These are phyloP conservation scores for Corchorus capsularis DNA, from an alignment of 345 rosid genomes.

Conservation along the genomic window DNA sequence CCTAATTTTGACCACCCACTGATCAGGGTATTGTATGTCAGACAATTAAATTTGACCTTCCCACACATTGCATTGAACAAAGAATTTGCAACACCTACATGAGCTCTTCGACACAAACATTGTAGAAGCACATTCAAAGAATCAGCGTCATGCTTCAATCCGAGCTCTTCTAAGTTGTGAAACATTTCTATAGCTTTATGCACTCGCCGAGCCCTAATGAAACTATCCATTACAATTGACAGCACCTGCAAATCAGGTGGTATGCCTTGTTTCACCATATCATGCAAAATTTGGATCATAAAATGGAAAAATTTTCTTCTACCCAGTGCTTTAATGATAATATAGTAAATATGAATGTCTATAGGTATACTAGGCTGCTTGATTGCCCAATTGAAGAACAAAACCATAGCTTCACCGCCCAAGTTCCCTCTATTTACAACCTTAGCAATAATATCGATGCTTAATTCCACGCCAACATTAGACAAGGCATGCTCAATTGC, in stretches of 20 bases:
- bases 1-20: slow-evolving; percentile 85
- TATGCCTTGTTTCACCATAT: slow-evolving; percentile 42
- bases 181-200: slow-evolving; percentile 57
- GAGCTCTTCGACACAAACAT: slow-evolving; percentile 68
- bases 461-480: slow-evolving; percentile 49
- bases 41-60: slow-evolving; percentile 44
- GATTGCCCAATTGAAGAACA: slow-evolving; percentile 78
- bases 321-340: slow-evolving; percentile 69
- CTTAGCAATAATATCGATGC: slow-evolving; percentile 56
- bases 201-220: slow-evolving; percentile 51
- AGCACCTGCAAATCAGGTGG: slow-evolving; percentile 48
- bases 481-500: slow-evolving; percentile 54
- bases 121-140: slow-evolving; percentile 66
- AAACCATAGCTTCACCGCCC: slow-evolving; percentile 70
- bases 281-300: slow-evolving; percentile 48
- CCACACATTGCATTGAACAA: slow-evolving; percentile 55
- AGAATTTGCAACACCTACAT: slow-evolving; percentile 67
- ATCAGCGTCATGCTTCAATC: slow-evolving; percentile 51
- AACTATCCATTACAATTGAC: slow-evolving; percentile 58
- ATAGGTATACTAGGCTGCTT: slow-evolving; percentile 47
- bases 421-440: slow-evolving; percentile 70
- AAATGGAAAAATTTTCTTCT: slow-evolving; percentile 64
- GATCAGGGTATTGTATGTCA: slow-evolving; percentile 60
- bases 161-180: slow-evolving; percentile 49
- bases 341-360: slow-evolving; percentile 48